Conservation (phyloP, 495 filamentous ascomycete species). For the Rusavskia elegans region DNA sequence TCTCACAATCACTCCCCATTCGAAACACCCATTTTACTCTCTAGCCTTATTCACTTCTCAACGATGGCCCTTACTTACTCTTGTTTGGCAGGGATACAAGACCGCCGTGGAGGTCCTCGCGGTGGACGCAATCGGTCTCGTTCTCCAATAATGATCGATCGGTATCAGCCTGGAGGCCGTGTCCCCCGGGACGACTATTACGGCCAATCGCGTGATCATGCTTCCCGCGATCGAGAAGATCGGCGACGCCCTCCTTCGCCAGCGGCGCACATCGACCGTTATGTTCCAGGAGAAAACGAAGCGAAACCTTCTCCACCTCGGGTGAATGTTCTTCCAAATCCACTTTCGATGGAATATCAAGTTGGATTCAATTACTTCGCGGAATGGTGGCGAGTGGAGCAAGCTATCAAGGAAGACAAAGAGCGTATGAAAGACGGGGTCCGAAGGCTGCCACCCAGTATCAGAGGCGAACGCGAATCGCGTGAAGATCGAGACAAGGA, state of each 20-base stretch:
- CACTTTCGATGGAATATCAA: slow-evolving; percentile 72
- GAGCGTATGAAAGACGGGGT: slow-evolving; percentile 64
- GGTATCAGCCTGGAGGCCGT: slow-evolving; percentile 52
- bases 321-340: slow-evolving; percentile 64
- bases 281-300: slow-evolving; percentile 72
- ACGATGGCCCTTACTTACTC: neutral
- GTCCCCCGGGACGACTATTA: slow-evolving; percentile 33
- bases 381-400: slow-evolving; percentile 88
- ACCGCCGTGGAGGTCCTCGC: slow-evolving; percentile 25
- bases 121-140: slow-evolving; percentile 43
- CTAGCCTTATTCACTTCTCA: neutral
- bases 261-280: slow-evolving; percentile 74
- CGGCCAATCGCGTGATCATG: slow-evolving; percentile 45
- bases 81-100: slow-evolving; percentile 23
- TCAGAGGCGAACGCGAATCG: slow-evolving; percentile 59
- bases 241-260: slow-evolving; percentile 49
- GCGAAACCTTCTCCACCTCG: slow-evolving; percentile 36
- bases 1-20: neutral
- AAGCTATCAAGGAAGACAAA: slow-evolving; percentile 72
- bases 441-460: slow-evolving; percentile 44
- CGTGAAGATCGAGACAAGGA: slow-evolving; percentile 81
- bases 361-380: slow-evolving; percentile 94
- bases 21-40: neutral
- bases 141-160: slow-evolving; percentile 54
- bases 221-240: slow-evolving; percentile 47